These are phyloP conservation scores for Sherardia arvensis DNA, from an alignment of 257 asterid genomes.

Conservation along the genomic window DNA sequence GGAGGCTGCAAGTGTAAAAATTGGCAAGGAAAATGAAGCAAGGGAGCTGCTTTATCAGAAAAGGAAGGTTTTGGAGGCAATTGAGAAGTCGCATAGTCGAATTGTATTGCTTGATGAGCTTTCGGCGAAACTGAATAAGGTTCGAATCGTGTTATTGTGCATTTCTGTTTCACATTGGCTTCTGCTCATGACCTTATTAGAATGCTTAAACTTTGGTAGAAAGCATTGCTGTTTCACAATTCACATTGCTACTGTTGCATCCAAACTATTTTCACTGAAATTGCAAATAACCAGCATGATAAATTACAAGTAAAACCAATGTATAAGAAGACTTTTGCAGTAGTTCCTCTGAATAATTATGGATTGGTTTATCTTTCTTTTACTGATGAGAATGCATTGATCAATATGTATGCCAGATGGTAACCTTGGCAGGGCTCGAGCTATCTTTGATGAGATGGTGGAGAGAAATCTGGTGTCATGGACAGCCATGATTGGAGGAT, in stretches of 20 bases:
- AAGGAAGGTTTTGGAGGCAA: conserved; percentile 82
- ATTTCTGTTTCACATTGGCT: no score
- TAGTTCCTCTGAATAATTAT: no score
- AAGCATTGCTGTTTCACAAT: no score
- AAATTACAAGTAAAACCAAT: no score
- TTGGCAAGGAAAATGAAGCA: conserved; percentile 76
- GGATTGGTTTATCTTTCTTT: no score
- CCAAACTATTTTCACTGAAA: no score
- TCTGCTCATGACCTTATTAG: background rate
- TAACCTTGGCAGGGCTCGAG: conserved; percentile 51
- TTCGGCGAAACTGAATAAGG: conserved; percentile 65
- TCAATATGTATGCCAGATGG: conserved; percentile 92
- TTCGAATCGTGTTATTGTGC: conserved; percentile 10
- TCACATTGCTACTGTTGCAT: no score
- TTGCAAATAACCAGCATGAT: no score
- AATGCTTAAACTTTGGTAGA: background rate
- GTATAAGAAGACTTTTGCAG: no score
- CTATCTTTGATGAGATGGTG: conserved; percentile 49
- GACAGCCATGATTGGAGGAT: conserved; percentile 89
- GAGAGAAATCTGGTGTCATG: conserved; percentile 75
- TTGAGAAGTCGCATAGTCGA: conserved; percentile 77
- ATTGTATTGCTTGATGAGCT: conserved; percentile 75
- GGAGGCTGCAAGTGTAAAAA: conserved; percentile 75
- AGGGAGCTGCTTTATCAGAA: conserved; percentile 68
- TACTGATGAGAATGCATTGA: conserved; percentile 67